Percentiles rank a stretch among this genome's conserved stretches.
Conservation (phyloP, 1,284 basidiomycete species). For the Mycena sp. region DNA sequence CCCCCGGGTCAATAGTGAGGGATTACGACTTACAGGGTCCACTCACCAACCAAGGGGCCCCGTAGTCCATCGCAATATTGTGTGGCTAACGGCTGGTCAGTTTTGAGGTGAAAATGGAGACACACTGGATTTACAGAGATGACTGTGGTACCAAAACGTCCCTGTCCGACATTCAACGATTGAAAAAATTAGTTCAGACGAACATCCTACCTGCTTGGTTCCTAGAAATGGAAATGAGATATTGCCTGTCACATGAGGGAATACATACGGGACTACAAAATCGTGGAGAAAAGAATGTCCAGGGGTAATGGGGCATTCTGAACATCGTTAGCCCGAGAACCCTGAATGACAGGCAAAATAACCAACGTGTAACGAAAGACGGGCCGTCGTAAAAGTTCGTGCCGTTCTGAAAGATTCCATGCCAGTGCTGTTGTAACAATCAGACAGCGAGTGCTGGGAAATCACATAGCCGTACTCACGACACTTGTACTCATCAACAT, state of each 20-base stretch:
- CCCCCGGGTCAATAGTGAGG: too few relatives aligned
- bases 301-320: conserved; percentile 44
- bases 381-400: too few relatives aligned
- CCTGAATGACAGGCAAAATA: too few relatives aligned
- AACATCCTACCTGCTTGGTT: too few relatives aligned
- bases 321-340: conserved; percentile 37
- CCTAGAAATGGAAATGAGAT: too few relatives aligned
- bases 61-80: conserved; percentile 58
- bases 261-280: conserved; percentile 37
- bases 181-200: background rate
- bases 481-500: conserved; percentile 23
- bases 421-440: too few relatives aligned
- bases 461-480: too few relatives aligned
- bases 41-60: conserved; percentile 42
- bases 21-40: too few relatives aligned
- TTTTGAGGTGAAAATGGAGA: conserved; percentile 12
- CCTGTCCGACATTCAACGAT: conserved; percentile 33
- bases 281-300: conserved; percentile 40
- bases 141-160: conserved; percentile 38
- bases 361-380: too few relatives aligned
- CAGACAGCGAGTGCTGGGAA: too few relatives aligned
- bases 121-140: conserved; percentile 35
- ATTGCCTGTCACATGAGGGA: too few relatives aligned
- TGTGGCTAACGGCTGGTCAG: conserved; percentile 19
- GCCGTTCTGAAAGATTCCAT: too few relatives aligned